Base-by-base conservation (phyloP, 345 rosid species). In the Dipteronia sinensis region DNA sequence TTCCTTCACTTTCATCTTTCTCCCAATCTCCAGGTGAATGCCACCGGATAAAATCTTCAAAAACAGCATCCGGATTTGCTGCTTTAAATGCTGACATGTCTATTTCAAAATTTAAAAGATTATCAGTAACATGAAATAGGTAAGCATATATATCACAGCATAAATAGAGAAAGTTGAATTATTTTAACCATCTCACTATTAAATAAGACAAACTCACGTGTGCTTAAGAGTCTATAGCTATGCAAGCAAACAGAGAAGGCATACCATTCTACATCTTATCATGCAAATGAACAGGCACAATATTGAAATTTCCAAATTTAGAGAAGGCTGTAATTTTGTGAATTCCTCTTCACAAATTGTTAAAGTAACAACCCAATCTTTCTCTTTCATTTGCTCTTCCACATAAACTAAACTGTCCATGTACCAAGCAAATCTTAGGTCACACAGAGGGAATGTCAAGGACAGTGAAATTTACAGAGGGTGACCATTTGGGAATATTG, bases 61-160 rank as follows among this genome's bases (percentile, higher is more conserved):
- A 96, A 31, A 92, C 83, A 61, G 97, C 97, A 80, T 88, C 91
- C 67, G 98, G 97, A 83, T 96, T 96, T 81, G 98, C 98, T 63
- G 99, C 99, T 93, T 96, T 93, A 86, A 96, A 96, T 80, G 98
- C 98, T 51, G 98, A 93, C 98, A 94, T 96, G 83, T 96, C 99
- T 94, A 79, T 69, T 82, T 78, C 72, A 82, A 68, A 73, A 64
- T 68, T 74, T 27, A 25, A 53, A 63, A 66, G 13, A 63, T 72
- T 9, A 79, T 76, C 13, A 61, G 65, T 49, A 42, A 11, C 67
- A 17, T 47, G 38, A 22, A 16, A 47, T 19, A 19, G 78, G 4
- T 25, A 67, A 63, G 72, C 25, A 49, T 16, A 47, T 44, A 78
- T 67, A 20, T 23, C 76, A 38, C 42, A 76, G 34, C 65, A 79